Evolutionary conservation across 805 yeast genomes (phyloP).

Genomic region (Candida dajiaensis): DNA sequence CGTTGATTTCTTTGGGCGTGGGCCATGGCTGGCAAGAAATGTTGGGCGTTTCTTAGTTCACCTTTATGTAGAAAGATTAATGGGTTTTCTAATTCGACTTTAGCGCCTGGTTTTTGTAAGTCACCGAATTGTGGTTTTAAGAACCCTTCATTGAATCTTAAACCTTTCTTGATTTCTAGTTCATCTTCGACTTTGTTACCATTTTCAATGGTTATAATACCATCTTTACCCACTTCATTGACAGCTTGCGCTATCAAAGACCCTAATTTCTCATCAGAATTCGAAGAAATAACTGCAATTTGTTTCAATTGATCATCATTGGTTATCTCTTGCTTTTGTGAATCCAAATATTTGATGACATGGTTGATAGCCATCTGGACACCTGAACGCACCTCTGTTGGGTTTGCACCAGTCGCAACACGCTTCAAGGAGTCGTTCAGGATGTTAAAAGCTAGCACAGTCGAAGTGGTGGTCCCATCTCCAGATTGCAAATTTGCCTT

Average conservation of each 20-base stretch:
- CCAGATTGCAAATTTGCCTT: conserved; percentile 98
- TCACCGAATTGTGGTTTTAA: conserved; percentile 85
- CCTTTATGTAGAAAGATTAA: conserved; percentile 53
- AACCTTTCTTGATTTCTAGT: conserved; percentile 95
- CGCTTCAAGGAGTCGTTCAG: conserved; percentile 93
- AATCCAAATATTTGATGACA: conserved; percentile 76
- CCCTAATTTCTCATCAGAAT: conserved; percentile 93
- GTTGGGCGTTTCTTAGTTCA: conserved; percentile 16
- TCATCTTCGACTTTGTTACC: conserved; percentile 97
- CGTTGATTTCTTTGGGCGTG: conserved; percentile 89
- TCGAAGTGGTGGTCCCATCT: conserved; percentile 98
- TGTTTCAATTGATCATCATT: conserved; percentile 94
- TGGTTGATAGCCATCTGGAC: conserved; percentile 95
- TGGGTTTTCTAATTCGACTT: conserved; percentile 94
- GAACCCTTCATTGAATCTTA: conserved; percentile 97
- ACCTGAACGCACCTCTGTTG: conserved; percentile 97
- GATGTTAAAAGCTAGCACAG: conserved; percentile 92
- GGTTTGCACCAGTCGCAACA: conserved; percentile 98
- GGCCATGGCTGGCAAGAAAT: conserved; percentile 88
- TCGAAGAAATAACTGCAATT: conserved; percentile 96
- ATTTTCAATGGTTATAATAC: conserved; percentile 96
- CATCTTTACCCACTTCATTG: conserved; percentile 99
- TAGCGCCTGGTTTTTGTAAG: conserved; percentile 81
- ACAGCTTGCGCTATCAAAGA: conserved; percentile 86
- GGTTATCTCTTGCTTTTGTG: conserved; percentile 88